These are phyloP conservation scores for Curvularia hawaiiensis DNA, from an alignment of 2,329 filamentous ascomycete genomes.

Conservation along the genomic window DNA sequence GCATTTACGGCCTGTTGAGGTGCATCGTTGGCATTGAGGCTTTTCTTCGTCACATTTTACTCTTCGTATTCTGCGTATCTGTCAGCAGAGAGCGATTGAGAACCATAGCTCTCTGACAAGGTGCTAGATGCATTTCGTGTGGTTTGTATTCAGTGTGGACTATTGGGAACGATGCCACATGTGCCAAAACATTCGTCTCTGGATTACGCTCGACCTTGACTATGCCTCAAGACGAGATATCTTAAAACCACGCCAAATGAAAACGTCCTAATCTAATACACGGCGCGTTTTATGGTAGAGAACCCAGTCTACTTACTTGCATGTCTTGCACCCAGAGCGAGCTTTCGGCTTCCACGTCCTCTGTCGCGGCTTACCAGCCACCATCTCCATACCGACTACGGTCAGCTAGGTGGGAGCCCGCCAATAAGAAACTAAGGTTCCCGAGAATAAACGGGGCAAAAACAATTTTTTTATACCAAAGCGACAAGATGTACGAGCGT, in stretches of 20 bases:
- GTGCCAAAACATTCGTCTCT: not conserved
- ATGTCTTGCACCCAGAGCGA: conserved; percentile 24
- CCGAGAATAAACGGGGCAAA: not conserved
- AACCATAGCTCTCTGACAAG: not conserved
- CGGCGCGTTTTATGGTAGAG: not conserved
- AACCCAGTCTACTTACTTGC: conserved; percentile 20
- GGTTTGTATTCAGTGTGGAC: not conserved
- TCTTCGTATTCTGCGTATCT: conserved; percentile 33
- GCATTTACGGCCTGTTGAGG: conserved; percentile 40
- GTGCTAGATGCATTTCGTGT: no score
- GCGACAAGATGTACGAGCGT: conserved; percentile 5
- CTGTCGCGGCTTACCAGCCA: conserved; percentile 19
- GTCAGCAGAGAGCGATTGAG: conserved; percentile 4
- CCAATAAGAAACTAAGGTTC: not conserved
- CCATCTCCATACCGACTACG: conserved; percentile 6
- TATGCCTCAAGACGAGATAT: not conserved
- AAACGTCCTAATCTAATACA: no score
- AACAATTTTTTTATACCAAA: not conserved
- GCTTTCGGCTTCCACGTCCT: conserved; percentile 25
- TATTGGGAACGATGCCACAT: not conserved
- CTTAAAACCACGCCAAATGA: not conserved
- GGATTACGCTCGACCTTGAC: not conserved
- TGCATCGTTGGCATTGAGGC: conserved; percentile 37
- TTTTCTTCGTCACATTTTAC: conserved; percentile 45
- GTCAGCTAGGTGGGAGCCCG: not conserved